Conservation (phyloP, 2,329 filamentous ascomycete species). For the Penicillium decumbens region DNA sequence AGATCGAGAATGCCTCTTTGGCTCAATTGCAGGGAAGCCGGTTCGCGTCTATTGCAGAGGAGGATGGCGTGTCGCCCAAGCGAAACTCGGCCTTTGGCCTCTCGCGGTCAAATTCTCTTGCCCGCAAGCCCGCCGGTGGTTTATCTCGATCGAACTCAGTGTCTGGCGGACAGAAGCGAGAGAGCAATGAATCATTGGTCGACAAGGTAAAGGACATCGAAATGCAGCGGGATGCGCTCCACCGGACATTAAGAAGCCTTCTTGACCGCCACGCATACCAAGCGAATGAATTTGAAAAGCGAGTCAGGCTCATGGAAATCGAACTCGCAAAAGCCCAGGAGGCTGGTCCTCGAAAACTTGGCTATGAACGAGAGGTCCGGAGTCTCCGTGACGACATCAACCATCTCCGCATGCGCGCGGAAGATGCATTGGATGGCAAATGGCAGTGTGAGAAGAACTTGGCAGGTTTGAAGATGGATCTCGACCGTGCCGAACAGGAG, state of each 20-base stretch:
- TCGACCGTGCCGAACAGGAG: slow-evolving; percentile 92
- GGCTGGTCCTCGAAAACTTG: slow-evolving; percentile 62
- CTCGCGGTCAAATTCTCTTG: slow-evolving; percentile 63
- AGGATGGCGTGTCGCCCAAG: slow-evolving; percentile 43
- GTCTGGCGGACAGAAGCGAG: slow-evolving; percentile 47
- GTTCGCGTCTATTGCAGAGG: slow-evolving; percentile 60
- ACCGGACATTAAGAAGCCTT: slow-evolving; percentile 77
- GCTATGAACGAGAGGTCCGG: slow-evolving; percentile 78
- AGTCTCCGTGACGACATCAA: slow-evolving; percentile 79
- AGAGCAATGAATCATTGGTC: slow-evolving; percentile 64
- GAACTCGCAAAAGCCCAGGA: slow-evolving; percentile 71
- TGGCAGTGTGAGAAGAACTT: slow-evolving; percentile 93
- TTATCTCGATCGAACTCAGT: slow-evolving; percentile 58
- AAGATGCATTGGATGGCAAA: slow-evolving; percentile 92
- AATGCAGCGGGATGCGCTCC: slow-evolving; percentile 85
- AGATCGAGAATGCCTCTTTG: slow-evolving; percentile 43
- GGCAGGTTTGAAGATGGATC: slow-evolving; percentile 85
- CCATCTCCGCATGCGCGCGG: slow-evolving; percentile 75
- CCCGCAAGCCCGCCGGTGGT: slow-evolving; percentile 48
- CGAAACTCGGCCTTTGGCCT: slow-evolving; percentile 51
- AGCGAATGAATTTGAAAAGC: slow-evolving; percentile 76
- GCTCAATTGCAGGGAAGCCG: slow-evolving; percentile 47
- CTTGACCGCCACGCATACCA: slow-evolving; percentile 82
- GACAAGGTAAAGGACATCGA: slow-evolving; percentile 90
- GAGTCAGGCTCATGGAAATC: slow-evolving; percentile 67